Evolutionary conservation across 2,329 filamentous ascomycete species (phyloP), one percentile per base, ranked within the genome.

Genomic region (Polytolypa hystricis): DNA sequence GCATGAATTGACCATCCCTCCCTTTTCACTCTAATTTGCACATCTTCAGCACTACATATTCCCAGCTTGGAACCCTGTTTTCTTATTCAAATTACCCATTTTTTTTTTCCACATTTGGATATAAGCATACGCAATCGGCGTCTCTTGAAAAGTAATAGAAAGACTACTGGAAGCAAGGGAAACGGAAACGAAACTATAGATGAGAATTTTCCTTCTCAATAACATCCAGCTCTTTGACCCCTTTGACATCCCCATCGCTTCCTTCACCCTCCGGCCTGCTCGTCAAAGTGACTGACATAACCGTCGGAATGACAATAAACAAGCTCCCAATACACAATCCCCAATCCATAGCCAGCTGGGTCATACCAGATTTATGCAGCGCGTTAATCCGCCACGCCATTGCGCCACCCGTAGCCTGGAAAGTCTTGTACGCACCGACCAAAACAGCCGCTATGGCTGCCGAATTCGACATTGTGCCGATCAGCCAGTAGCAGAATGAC

Each of bases 401-500:
- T 4, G 65, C 64, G 12, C 60, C 62, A 3, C 64, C 65, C 0
- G 56, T 50, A 0, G 57, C 51, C 44, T 68, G 63, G 39, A 69
- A 58, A 2, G 58, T 59, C 52, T 68, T 66, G 45, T 70, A 69
- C 10, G 64, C 55, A 17, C 66, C 65, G 1, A 68, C 65, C 16
- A 68, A 50, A 9, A 67, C 54, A 11, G 66, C 66, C 0, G 62
- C 56, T 7, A 57, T 48, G 0, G 53, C 56, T 0, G 64, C 52
- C 11, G 54, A 61, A 47, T 69, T 66, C 15, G 59, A 64, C 41
- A 58, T 55, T 1, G 65, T 61, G 8, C 66, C 65, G 37, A 69
- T 64, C n/a, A 67, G 49, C 75, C 75, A 80, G 62, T 80, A 79
- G 35, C 74, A 72, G 44, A 64, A 70, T 2, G 71, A 73, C 54